phyloP scores from a whole-genome alignment of 139 green algal genomes.

The Tetraselmis striata region DNA sequence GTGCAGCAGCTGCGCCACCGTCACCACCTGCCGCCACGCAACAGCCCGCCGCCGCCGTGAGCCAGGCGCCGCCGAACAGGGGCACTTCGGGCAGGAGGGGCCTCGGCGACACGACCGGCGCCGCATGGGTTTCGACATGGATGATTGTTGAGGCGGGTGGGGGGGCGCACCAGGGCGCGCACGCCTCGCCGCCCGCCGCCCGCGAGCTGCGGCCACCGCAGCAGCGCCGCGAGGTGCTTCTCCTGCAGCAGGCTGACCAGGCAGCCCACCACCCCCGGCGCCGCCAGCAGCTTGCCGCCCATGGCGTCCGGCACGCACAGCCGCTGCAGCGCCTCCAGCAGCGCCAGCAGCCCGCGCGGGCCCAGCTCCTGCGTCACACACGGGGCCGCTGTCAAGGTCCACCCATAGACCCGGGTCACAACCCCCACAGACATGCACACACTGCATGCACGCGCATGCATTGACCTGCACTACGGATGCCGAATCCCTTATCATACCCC shows the following conservation, averaged over 20 bases:
- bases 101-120: too few species aligned
- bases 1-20: slow-evolving; percentile 17
- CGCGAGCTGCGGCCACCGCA: slow-evolving; percentile 4
- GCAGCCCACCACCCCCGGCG: not conserved
- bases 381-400: not conserved
- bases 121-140: too few species aligned
- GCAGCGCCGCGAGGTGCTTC: slow-evolving; percentile 31
- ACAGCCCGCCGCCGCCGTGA: not conserved
- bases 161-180: not conserved
- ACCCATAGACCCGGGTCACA: too few species aligned
- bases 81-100: too few species aligned
- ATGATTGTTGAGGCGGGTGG: not conserved
- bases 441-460: too few species aligned
- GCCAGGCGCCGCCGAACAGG: too few species aligned
- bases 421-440: too few species aligned
- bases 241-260: slow-evolving; percentile 21
- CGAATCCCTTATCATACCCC: too few species aligned
- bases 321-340: slow-evolving; percentile 35
- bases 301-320: slow-evolving; percentile 26
- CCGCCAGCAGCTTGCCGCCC: not conserved
- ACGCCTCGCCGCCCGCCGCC: not conserved
- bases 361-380: slow-evolving; percentile 42
- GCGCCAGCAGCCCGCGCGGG: slow-evolving; percentile 36
- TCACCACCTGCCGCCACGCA: not conserved
- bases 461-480: too few species aligned